Percentiles rank a stretch among this genome's conserved stretches.
Evolutionary conservation across 2,329 filamentous ascomycete species (phyloP).

Genomic region (Aspergillus pseudoglaucus): DNA sequence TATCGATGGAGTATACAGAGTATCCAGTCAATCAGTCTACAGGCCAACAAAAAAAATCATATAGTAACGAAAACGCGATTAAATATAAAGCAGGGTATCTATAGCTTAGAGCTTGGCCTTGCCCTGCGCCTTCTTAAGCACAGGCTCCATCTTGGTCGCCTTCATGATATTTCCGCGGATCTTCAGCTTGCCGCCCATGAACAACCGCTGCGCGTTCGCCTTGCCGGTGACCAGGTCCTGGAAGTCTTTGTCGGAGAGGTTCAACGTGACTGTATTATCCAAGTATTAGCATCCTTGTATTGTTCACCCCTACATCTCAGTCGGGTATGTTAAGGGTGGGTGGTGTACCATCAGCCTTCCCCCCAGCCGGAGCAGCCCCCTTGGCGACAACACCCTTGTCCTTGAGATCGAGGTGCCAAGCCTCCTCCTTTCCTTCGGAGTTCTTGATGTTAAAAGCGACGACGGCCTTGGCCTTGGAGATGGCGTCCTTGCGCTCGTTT

Average conservation of each 20-base stretch:
- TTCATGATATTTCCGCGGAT: conserved; percentile 98
- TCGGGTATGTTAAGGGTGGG: no score
- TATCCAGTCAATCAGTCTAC: neutral
- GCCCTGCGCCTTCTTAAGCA: conserved; percentile 78
- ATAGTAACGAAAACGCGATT: neutral
- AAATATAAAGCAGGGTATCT: conserved; percentile 32
- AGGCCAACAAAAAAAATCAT: neutral
- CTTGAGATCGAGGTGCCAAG: conserved; percentile 96
- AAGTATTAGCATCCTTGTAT: no score
- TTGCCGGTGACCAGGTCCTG: conserved; percentile 74
- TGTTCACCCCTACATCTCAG: no score
- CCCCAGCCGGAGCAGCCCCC: conserved; percentile 60
- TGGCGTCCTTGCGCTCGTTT: conserved; percentile 73
- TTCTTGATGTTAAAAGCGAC: conserved; percentile 95
- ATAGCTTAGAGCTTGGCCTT: conserved; percentile 70
- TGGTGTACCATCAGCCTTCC: conserved; percentile 79
- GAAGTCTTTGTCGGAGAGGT: conserved; percentile 81
- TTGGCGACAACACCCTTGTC: conserved; percentile 75
- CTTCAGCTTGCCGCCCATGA: conserved; percentile 99
- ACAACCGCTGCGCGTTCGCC: conserved; percentile 88
- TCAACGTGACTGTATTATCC: conserved; percentile 63
- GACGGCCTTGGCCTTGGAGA: conserved; percentile 80
- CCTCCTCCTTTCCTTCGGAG: conserved; percentile 66
- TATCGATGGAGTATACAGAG: no score
- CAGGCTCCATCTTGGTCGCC: conserved; percentile 88